These are phyloP conservation scores for Plasmodium yoelii DNA, from an alignment of 169 alveolate genomes.

Conservation along the genomic window DNA sequence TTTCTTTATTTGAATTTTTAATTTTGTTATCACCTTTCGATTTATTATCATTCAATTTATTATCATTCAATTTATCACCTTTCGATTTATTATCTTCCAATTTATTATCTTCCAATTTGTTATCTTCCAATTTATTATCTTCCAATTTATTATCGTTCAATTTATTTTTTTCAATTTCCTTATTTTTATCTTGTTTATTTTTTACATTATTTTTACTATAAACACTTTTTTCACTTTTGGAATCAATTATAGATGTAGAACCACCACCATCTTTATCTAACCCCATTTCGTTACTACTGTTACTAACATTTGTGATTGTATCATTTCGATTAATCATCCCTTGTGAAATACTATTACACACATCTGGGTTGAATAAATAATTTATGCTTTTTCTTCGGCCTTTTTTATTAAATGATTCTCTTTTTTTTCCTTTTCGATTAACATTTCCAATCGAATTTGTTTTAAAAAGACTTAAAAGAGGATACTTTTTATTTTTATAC, in stretches of 20 bases:
- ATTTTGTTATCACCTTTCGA: not conserved
- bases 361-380: conserved; percentile 23
- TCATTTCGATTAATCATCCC: too few relatives aligned
- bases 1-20: not conserved
- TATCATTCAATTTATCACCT: too few relatives aligned
- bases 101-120: too few relatives aligned
- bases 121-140: too few relatives aligned
- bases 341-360: not conserved
- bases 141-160: not conserved
- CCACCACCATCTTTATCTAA: not conserved
- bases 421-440: conserved; percentile 8
- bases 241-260: not conserved
- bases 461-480: conserved; percentile 20
- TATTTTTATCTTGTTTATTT: not conserved
- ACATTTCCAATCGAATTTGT: not conserved
- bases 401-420: not conserved
- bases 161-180: not conserved
- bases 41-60: too few relatives aligned
- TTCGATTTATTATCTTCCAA: too few relatives aligned
- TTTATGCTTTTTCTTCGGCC: conserved; percentile 21
- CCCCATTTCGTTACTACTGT: not conserved
- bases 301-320: not conserved
- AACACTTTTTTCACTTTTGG: not conserved
- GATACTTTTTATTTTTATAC: conserved; percentile 41
- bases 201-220: not conserved